Conservation (phyloP, 1,139 yeast species). For the Blastobotrys petasosporus region DNA sequence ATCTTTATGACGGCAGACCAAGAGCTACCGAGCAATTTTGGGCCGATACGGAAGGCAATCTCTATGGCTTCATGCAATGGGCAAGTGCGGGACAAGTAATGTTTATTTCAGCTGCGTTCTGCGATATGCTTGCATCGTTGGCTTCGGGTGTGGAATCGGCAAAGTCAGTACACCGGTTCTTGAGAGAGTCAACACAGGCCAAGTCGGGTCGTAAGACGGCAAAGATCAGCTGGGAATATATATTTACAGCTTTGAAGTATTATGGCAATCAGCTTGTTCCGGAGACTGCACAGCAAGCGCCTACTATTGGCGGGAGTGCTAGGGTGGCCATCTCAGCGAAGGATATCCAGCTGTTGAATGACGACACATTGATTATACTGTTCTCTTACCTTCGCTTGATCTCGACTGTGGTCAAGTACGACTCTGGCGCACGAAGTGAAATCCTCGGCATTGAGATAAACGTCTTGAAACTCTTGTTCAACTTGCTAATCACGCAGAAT, state of each 20-base stretch:
- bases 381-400: slow-evolving; percentile 63
- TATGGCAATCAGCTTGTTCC: slow-evolving; percentile 45
- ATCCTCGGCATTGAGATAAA: slow-evolving; percentile 33
- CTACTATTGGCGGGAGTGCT: slow-evolving; percentile 14
- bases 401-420: slow-evolving; percentile 45
- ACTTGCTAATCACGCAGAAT: slow-evolving; percentile 45
- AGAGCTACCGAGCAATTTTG: slow-evolving; percentile 60
- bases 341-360: slow-evolving; percentile 53
- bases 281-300: slow-evolving; percentile 8
- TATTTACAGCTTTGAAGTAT: slow-evolving; percentile 51
- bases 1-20: slow-evolving; percentile 58
- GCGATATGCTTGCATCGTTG: slow-evolving; percentile 70
- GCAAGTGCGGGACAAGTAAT: slow-evolving; percentile 80
- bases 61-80: slow-evolving; percentile 81
- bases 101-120: slow-evolving; percentile 75
- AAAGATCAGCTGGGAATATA: slow-evolving; percentile 46
- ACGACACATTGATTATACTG: slow-evolving; percentile 71
- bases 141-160: slow-evolving; percentile 57
- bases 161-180: slow-evolving; percentile 40
- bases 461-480: slow-evolving; percentile 35
- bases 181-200: slow-evolving; percentile 18
- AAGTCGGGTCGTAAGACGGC: slow-evolving; percentile 8
- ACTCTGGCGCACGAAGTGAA: slow-evolving; percentile 36
- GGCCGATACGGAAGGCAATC: slow-evolving; percentile 57
- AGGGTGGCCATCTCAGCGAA: slow-evolving; percentile 20